These are phyloP conservation scores for Parathielavia hyrcaniae DNA, from an alignment of 495 filamentous ascomycete species.

Conservation along the genomic window DNA sequence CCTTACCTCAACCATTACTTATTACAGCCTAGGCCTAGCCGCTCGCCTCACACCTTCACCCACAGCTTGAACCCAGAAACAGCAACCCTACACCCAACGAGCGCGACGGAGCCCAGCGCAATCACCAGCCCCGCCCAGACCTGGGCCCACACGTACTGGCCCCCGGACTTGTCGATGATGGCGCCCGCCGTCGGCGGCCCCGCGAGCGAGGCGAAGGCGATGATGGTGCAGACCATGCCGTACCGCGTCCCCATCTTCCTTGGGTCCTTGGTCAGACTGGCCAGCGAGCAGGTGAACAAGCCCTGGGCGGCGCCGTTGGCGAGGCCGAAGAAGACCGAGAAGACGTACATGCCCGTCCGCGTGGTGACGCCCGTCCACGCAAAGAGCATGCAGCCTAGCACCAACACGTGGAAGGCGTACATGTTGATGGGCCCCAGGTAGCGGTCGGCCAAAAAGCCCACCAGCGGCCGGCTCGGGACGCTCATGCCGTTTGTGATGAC, in stretches of 20 bases:
- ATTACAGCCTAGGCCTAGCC: neutral
- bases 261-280: conserved; percentile 37
- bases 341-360: conserved; percentile 38
- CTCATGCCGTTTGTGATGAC: conserved; percentile 40
- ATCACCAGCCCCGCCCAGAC: conserved; percentile 40
- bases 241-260: conserved; percentile 41
- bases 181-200: conserved; percentile 42
- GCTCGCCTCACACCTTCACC: conserved; percentile 27
- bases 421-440: conserved; percentile 39
- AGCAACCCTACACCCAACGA: conserved; percentile 18
- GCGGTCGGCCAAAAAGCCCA: conserved; percentile 38
- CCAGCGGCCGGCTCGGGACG: conserved; percentile 34
- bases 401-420: conserved; percentile 28
- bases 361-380: conserved; percentile 37
- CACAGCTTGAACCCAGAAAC: conserved; percentile 24
- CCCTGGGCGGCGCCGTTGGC: conserved; percentile 38
- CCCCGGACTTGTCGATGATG: conserved; percentile 37
- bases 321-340: conserved; percentile 38
- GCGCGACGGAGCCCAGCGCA: conserved; percentile 23
- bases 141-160: conserved; percentile 36
- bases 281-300: conserved; percentile 34
- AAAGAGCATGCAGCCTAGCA: conserved; percentile 34
- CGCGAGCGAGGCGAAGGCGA: conserved; percentile 38
- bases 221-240: conserved; percentile 42
- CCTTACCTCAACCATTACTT: conserved; percentile 6